A percentile compares a stretch with the other conserved stretches of the same genome.
Conservation (phyloP, 192 early-diverging fungal genomes). For the Coemansia sp. region DNA sequence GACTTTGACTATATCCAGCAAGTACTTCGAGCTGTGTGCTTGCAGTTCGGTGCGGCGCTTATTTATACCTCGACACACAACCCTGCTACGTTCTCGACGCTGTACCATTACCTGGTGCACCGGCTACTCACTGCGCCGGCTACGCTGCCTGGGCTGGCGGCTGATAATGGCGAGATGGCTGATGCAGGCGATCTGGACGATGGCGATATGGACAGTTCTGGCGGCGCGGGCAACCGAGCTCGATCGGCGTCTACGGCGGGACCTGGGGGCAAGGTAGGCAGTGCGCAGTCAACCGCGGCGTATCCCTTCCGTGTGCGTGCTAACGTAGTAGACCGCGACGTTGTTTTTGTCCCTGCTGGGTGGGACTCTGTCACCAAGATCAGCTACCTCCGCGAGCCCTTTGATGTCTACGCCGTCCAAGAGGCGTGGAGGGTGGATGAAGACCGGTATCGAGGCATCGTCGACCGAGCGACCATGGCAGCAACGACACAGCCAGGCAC, state of each 20-base stretch:
- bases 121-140: slow-evolving; percentile 56
- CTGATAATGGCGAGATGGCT: background rate
- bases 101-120: slow-evolving; percentile 84
- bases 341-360: slow-evolving; percentile 85
- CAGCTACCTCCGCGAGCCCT: slow-evolving; percentile 69
- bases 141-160: slow-evolving; percentile 16
- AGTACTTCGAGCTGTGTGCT: slow-evolving; percentile 81
- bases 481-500: background rate
- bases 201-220: background rate
- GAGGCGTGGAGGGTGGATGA: slow-evolving; percentile 67
- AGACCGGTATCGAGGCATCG: slow-evolving; percentile 32
- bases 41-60: slow-evolving; percentile 88
- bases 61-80: slow-evolving; percentile 86
- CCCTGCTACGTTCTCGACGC: slow-evolving; percentile 71
- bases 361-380: slow-evolving; percentile 96
- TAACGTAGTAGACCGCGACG: slow-evolving; percentile 85
- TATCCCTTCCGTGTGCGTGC: slow-evolving; percentile 70
- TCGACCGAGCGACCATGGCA: slow-evolving; percentile 25
- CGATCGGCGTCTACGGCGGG: background rate
- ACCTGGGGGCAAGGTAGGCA: background rate
- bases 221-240: slow-evolving; percentile 2
- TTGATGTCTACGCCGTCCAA: slow-evolving; percentile 66
- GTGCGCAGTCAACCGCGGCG: slow-evolving; percentile 6
- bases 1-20: slow-evolving; percentile 97
- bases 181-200: slow-evolving; percentile 11